Conservation (phyloP, 2,329 filamentous ascomycete genomes). For the Microsporum ferrugineum region DNA sequence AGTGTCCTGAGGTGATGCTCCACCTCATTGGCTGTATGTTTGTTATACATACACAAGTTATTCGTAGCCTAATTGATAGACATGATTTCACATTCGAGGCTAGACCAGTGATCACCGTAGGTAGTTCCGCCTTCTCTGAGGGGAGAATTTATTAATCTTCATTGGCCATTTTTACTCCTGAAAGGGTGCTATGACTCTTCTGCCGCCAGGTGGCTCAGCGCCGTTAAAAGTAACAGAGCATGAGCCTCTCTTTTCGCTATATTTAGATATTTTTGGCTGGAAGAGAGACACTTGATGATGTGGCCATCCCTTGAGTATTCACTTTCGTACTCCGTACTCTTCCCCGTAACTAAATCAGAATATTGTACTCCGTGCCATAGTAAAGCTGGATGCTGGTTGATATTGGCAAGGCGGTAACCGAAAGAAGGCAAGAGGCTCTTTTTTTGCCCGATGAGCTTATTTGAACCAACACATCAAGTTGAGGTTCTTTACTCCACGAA, state of each 20-base stretch:
- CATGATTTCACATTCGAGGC: not conserved
- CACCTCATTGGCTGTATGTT: not conserved
- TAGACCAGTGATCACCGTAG: not conserved
- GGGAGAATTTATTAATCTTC: not conserved
- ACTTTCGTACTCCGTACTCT: not conserved
- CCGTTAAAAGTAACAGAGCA: not conserved
- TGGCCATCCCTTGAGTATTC: not conserved
- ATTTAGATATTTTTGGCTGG: not conserved
- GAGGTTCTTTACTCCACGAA: not conserved
- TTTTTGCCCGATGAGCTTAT: not conserved
- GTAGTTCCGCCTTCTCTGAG: not conserved
- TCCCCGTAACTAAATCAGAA: not conserved
- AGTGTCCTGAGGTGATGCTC: not conserved
- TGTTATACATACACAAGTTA: not conserved
- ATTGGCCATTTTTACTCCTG: not conserved
- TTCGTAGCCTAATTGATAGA: not conserved
- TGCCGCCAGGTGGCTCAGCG: not conserved
- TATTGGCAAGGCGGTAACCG: not conserved
- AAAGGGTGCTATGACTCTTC: not conserved
- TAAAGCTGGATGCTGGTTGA: not conserved
- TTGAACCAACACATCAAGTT: not conserved
- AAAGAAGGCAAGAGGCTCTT: not conserved
- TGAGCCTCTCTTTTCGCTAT: not conserved
- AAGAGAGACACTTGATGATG: not conserved
- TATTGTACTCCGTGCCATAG: not conserved